Conservation (phyloP, 208 protist species). For the Trypanosoma avium region DNA sequence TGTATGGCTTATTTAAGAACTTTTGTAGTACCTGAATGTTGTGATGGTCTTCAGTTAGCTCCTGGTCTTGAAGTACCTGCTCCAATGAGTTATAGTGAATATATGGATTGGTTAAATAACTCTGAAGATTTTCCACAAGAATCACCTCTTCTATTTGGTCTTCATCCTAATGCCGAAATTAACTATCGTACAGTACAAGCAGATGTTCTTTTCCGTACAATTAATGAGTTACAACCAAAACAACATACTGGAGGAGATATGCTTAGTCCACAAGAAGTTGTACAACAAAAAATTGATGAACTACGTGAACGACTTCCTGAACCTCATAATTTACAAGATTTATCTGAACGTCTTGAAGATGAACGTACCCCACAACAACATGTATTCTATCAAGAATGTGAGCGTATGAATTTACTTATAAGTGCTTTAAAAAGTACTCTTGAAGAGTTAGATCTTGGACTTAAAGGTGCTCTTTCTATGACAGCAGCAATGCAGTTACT, state of each 20-base stretch:
- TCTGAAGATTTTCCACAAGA: slow-evolving; percentile 92
- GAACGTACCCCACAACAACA: slow-evolving; percentile 97
- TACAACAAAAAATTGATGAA: slow-evolving; percentile 92
- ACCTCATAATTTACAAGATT: slow-evolving; percentile 90
- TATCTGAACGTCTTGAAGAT: slow-evolving; percentile 93
- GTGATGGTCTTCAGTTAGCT: slow-evolving; percentile 91
- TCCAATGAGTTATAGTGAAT: slow-evolving; percentile 92
- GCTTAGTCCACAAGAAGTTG: slow-evolving; percentile 89
- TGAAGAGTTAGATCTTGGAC: slow-evolving; percentile 96
- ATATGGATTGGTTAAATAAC: slow-evolving; percentile 94
- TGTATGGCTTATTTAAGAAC: slow-evolving; percentile 96
- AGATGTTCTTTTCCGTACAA: slow-evolving; percentile 95
- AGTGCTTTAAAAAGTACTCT: slow-evolving; percentile 90
- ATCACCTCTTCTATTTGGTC: slow-evolving; percentile 95
- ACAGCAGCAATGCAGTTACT: slow-evolving; percentile 90
- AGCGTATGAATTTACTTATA: slow-evolving; percentile 97
- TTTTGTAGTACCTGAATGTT: slow-evolving; percentile 89
- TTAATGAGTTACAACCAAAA: slow-evolving; percentile 97
- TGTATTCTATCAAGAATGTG: slow-evolving; percentile 98
- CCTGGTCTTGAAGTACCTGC: slow-evolving; percentile 90
- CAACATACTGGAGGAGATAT: slow-evolving; percentile 85
- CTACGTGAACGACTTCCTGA: slow-evolving; percentile 91
- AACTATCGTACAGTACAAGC: slow-evolving; percentile 96
- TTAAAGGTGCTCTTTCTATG: slow-evolving; percentile 95
- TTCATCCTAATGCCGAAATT: slow-evolving; percentile 99